phyloP scores from a whole-genome alignment of 1,284 basidiomycete species.

The Cutaneotrichosporon sp. region DNA sequence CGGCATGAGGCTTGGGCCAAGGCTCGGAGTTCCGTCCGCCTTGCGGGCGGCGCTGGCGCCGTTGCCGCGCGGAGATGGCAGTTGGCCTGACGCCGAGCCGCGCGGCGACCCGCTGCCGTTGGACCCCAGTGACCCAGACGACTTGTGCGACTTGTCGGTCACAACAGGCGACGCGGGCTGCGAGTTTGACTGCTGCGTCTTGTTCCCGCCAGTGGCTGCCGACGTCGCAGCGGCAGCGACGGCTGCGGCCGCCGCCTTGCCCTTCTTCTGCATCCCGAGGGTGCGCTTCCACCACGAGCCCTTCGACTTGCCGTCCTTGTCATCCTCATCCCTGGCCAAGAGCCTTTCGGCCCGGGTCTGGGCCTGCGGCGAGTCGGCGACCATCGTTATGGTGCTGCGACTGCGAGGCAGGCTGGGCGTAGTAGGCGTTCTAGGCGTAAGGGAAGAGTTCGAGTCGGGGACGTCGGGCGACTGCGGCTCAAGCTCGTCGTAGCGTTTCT shows the following conservation, averaged over 20 bases:
- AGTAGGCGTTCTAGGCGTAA: conserved; percentile 16
- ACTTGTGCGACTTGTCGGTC: conserved; percentile 2
- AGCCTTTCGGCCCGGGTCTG: conserved; percentile 38
- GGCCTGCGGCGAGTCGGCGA: conserved; percentile 32
- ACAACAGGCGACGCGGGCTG: neutral
- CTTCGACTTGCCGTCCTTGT: conserved; percentile 9
- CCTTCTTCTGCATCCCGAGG: conserved; percentile 15
- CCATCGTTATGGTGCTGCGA: conserved; percentile 49
- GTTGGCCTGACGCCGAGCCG: neutral
- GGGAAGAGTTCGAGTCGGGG: conserved; percentile 1
- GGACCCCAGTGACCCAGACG: neutral
- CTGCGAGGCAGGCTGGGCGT: conserved; percentile 31
- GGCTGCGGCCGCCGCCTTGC: neutral
- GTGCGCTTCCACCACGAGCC: conserved; percentile 21
- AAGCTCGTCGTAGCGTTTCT: conserved; percentile 50
- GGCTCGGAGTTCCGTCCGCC: neutral
- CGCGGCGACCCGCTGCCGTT: neutral
- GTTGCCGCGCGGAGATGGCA: neutral
- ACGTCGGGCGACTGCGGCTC: conserved; percentile 29
- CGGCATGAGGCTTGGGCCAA: conserved; percentile 14
- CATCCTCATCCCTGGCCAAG: conserved; percentile 20
- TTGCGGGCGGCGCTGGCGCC: neutral
- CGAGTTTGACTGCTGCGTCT: neutral
- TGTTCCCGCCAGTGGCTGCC: neutral
- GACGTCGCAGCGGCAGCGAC: neutral